Evolutionary conservation across 108 stramenopile genomes (phyloP).

Genomic region (Nitzschia sp.): DNA sequence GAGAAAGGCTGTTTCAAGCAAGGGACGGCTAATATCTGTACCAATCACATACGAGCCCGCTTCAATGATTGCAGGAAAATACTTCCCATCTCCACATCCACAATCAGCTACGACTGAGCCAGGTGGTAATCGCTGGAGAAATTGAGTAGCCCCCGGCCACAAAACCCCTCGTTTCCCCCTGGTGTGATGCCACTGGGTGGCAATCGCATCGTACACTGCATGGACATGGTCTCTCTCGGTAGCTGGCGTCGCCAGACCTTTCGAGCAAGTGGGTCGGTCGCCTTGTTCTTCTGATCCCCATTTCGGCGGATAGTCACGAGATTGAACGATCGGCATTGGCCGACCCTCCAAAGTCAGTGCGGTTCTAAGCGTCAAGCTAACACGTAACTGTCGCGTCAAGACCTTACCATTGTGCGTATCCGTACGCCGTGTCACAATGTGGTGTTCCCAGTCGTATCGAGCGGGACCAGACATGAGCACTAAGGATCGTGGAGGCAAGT

Average conservation of each 20-base stretch:
- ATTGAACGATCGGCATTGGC: constrained; percentile 58
- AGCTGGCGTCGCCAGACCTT: constrained; percentile 59
- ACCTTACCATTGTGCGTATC: constrained; percentile 76
- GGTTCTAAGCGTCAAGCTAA: constrained; percentile 84
- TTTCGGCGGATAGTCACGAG: constrained; percentile 57
- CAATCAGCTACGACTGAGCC: constrained; percentile 93
- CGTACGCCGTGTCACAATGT: constrained; percentile 83
- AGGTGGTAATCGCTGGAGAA: constrained; percentile 67
- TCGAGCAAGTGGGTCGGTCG: constrained; percentile 5
- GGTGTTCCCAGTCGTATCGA: constrained; percentile 86
- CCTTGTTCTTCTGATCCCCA: constrained; percentile 45
- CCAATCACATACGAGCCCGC: constrained; percentile 89
- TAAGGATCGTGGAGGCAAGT: constrained; percentile 73
- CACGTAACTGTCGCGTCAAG: constrained; percentile 59
- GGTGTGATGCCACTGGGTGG: constrained; percentile 97
- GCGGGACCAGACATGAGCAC: constrained; percentile 76
- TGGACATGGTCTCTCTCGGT: constrained; percentile 94
- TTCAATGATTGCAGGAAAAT: constrained; percentile 77
- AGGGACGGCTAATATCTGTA: constrained; percentile 84
- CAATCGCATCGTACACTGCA: constrained; percentile 96
- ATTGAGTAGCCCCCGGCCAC: constrained; percentile 94
- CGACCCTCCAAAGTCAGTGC: constrained; percentile 52
- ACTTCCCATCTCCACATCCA: constrained; percentile 98
- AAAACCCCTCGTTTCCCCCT: constrained; percentile 92
- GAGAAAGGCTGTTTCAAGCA: constrained; percentile 58